Evolutionary conservation across 768 basidiomycete species (phyloP), one percentile per base, ranked within the genome.

Genomic region (Roridomyces roridus): DNA sequence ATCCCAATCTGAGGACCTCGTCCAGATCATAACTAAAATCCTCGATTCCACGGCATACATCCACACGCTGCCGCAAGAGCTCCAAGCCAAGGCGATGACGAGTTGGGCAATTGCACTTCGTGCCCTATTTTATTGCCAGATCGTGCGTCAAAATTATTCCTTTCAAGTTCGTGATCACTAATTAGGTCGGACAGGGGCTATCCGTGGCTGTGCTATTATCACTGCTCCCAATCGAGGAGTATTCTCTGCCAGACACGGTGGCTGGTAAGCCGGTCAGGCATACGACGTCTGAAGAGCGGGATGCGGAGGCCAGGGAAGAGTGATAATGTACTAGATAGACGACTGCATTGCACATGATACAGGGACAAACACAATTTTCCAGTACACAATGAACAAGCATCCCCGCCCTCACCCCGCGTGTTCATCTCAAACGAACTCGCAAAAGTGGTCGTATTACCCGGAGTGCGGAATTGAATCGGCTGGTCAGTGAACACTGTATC

Each of bases 61-160:
- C 61, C 75, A 77, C 29, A 68, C 67, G 34, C 71, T 87, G 12
- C 62, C 74, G 8, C 76, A 78, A 26, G 55, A 64, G 21, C 58
- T 78, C 34, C 74, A 73, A 50, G 60, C 70, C 44, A 78, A 75
- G 23, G 86, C 84, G 4, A 70, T 80, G 35, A 73, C 74, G n/a
- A 81, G 83, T 1, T 87, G 85, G 68, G 77, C 77, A 31, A 70
- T 72, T 52, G 81, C 85, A 29, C 70, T 87, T 43, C 79, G 74
- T 47, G 75, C 76, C 51, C 85, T 84, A 51, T 87, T 87, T 73
- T 73, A 81, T 52, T 77, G 77, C 57, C 85, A 85, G 54, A 70
- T 74, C 31, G 78, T 70, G 39, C 64, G 79, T 56, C n/a, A n/a
- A n/a, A n/a, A n/a, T n/a, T n/a, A n/a, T n/a, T n/a, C n/a, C n/a